These are phyloP conservation scores for Aspergillus avenaceus DNA, from an alignment of 495 filamentous ascomycete genomes.

Conservation along the genomic window DNA sequence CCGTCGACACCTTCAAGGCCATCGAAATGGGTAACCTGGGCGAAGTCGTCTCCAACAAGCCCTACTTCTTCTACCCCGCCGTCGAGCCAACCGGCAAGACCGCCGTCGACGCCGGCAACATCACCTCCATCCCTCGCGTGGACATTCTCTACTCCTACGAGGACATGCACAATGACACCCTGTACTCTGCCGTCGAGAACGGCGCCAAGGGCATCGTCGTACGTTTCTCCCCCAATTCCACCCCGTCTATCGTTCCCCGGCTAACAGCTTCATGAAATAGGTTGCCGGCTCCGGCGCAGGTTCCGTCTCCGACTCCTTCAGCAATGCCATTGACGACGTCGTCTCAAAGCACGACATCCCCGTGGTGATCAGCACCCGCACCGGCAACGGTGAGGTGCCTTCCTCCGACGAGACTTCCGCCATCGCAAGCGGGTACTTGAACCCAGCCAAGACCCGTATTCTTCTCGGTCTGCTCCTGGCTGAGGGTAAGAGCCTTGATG, in stretches of 20 bases:
- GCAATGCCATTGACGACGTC: constrained; percentile 15
- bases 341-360: constrained; percentile 16
- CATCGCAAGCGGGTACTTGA: constrained; percentile 30
- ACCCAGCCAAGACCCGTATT: constrained; percentile 26
- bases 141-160: constrained; percentile 36
- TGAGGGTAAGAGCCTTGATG: constrained; percentile 17
- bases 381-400: constrained; percentile 31
- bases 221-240: constrained; percentile 12
- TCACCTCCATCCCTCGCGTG: constrained; percentile 36
- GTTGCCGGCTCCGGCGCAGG: constrained; percentile 29
- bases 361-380: constrained; percentile 22
- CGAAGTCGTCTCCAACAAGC: constrained; percentile 40
- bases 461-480: constrained; percentile 26
- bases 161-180: constrained; percentile 34
- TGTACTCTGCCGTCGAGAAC: constrained; percentile 31
- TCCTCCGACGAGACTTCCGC: constrained; percentile 20
- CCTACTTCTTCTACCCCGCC: constrained; percentile 42
- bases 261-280: constrained; percentile 8
- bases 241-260: too few relatives aligned
- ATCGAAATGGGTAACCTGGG: constrained; percentile 43
- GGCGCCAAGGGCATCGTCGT: constrained; percentile 43
- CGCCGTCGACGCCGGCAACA: constrained; percentile 27
- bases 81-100: constrained; percentile 32
- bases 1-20: constrained; percentile 47
- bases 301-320: constrained; percentile 17